Base-by-base conservation (phyloP, 495 filamentous ascomycete genomes). In the Trichoderma reesei region DNA sequence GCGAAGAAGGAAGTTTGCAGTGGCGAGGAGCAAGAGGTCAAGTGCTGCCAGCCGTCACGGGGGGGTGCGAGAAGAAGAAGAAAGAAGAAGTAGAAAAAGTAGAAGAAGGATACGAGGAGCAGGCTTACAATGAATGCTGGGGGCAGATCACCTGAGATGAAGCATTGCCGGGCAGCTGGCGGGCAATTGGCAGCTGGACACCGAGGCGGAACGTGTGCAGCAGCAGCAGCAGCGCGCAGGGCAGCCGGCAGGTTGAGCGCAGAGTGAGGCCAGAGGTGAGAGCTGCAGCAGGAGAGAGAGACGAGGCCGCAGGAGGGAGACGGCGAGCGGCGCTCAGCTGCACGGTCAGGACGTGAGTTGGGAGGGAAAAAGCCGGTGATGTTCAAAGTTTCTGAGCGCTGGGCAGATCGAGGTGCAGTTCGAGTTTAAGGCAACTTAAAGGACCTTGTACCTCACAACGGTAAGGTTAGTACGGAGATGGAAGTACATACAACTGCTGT, bases 131-230 rank as follows among this genome's bases (percentile, higher is more conserved):
- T 56, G 20, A 56, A 56, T 56, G 51, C 3, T 34, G 3, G 51
- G 51, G 51, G 8, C 51, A 56, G 51, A n/a, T 56, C 26, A 56
- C 51, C 51, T 33, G 51, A 56, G 51, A 56, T 31, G 51, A 56
- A 34, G 26, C 51, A 56, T 56, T 56, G 26, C 51, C 51, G 51
- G 51, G 51, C 51, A 56, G 51, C 51, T 56, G 51, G 51, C 51
- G n/a, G n/a, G n/a, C n/a, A 56, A 56, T 56, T 56, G 51, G 31
- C 51, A 56, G 51, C 51, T 56, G 51, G 51, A n/a, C 51, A 14
- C 11, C 34, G 51, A 56, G 51, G 51, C 20, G 51, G 31, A 56
- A 34, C n/a, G 51, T 56, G 51, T 33, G 18, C 4, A 33, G 31
- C 20, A 56, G 10, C 20, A 6, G 11, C 7, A 46, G 16, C 42